A percentile compares a stretch with the other conserved stretches of the same genome.
Conservation (phyloP, 345 rosid genomes). For the Crucihimalaya himalaica region DNA sequence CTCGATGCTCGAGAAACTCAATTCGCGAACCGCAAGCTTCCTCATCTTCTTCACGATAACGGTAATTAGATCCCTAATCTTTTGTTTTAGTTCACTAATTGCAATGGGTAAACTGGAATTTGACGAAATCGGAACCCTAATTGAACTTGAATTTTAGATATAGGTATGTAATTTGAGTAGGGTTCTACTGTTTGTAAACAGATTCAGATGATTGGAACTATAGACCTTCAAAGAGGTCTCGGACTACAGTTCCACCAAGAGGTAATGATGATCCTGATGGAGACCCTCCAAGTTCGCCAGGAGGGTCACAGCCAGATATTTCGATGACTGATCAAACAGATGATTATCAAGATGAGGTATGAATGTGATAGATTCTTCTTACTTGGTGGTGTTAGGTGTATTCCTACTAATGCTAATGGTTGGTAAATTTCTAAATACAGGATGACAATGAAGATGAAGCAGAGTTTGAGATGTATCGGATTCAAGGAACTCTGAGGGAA, state of each 20-base stretch:
- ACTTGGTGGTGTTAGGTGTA: neutral
- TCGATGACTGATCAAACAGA: slow-evolving; percentile 95
- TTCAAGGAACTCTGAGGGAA: slow-evolving; percentile 90
- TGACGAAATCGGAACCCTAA: slow-evolving; percentile 12
- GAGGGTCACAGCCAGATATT: slow-evolving; percentile 64
- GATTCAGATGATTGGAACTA: slow-evolving; percentile 84
- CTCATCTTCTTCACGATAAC: slow-evolving; percentile 86
- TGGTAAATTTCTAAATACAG: slow-evolving; percentile 33
- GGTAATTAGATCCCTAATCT: slow-evolving; percentile 44
- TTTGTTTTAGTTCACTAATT: too few species aligned
- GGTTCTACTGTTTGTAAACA: slow-evolving; percentile 39
- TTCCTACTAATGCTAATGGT: neutral
- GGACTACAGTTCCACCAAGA: slow-evolving; percentile 64
- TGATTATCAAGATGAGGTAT: slow-evolving; percentile 72
- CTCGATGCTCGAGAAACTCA: slow-evolving; percentile 74
- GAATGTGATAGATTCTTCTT: neutral
- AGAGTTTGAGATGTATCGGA: slow-evolving; percentile 89
- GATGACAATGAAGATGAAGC: slow-evolving; percentile 80
- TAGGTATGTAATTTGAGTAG: neutral
- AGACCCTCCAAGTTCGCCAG: slow-evolving; percentile 78
- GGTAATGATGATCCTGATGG: slow-evolving; percentile 70
- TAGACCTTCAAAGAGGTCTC: slow-evolving; percentile 83
- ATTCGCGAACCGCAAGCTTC: slow-evolving; percentile 64
- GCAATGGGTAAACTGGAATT: neutral
- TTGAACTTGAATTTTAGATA: neutral